phyloP scores from a whole-genome alignment of 1,284 basidiomycete species.

The Sutorius eximius region DNA sequence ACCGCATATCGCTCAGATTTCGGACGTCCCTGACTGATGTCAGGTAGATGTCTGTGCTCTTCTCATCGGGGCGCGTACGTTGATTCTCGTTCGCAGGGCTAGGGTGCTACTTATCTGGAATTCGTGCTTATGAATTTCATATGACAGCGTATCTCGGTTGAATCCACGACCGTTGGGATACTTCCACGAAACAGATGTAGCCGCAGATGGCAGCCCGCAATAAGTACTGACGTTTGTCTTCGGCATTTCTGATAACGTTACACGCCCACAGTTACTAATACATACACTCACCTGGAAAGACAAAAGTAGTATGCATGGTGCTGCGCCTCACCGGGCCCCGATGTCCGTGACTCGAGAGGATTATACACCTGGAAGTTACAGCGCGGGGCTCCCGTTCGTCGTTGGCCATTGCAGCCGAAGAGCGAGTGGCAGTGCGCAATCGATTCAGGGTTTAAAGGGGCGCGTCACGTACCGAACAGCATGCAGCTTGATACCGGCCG shows the following conservation, averaged over 20 bases:
- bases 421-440: conserved; percentile 23
- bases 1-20: conserved; percentile 1
- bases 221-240: not conserved
- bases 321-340: not conserved
- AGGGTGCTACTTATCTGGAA: not conserved
- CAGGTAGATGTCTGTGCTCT: not conserved
- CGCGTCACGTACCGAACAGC: conserved; percentile 11
- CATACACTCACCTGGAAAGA: not conserved
- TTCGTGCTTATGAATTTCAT: conserved; percentile 16
- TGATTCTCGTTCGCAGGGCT: conserved; percentile 11
- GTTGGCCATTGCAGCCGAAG: conserved; percentile 2
- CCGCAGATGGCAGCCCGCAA: not conserved
- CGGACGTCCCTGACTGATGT: not conserved
- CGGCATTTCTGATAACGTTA: conserved; percentile 1
- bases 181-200: not conserved
- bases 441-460: conserved; percentile 13
- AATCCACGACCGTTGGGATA: conserved; percentile 8
- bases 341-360: not conserved
- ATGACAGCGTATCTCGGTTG: not conserved
- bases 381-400: not conserved
- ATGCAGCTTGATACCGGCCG: conserved; percentile 3
- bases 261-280: not conserved
- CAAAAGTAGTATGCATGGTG: not conserved
- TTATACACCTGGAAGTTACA: not conserved
- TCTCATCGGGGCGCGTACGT: not conserved